Evolutionary conservation across 352 stramenopile species (phyloP), one percentile per base, ranked within the genome.

Genomic region (Plasmopara viticola): DNA sequence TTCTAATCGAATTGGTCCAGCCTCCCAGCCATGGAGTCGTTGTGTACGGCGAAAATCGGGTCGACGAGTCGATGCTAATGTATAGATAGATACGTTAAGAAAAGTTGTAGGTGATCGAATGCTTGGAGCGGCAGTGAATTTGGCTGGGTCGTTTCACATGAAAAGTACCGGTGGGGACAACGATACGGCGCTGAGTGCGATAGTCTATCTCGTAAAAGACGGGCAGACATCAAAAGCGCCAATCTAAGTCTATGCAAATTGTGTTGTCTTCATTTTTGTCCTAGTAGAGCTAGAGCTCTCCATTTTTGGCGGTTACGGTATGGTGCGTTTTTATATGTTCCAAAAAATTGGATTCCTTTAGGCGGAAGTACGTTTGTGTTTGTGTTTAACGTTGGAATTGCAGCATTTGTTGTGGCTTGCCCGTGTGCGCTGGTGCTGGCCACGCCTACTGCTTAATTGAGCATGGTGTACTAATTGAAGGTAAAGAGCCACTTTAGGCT

Each of bases 381-480:
- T 60, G 84, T 90, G 12, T 89, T 99, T 48, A 90, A 98, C 57
- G 99, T 99, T 73, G 91, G 74, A 4, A 98, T 99, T 55, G 92
- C 95, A 40, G 97, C 94, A 15, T 66, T 99, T 3, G 97, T 99
- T 8, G 96, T 99, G 47, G 95, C 96, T 37, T 99, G 97, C 72
- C 97, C 97, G 0, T 99, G 97, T 76, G 97, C 97, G 1, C 71
- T 99, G 14, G 97, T 96, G 2, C 68, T 99, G 20, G 97, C 97
- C 5, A 99, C 97, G 2, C 97, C 97, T 6, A 99, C 95, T 15
- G 95, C 96, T 1, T 95, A 20, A 97, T 97, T 8, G 76, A 85
- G 33, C 79, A 97, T 56, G 97, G 97, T 25, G 91, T 99, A 42
- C 73, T 99, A 15, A 98, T 99, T 74, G 99, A 99, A 68, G 96